Evolutionary conservation across 257 asterid species (phyloP), one percentile per base, ranked within the genome.

Genomic region (Gynochthodes officinalis): DNA sequence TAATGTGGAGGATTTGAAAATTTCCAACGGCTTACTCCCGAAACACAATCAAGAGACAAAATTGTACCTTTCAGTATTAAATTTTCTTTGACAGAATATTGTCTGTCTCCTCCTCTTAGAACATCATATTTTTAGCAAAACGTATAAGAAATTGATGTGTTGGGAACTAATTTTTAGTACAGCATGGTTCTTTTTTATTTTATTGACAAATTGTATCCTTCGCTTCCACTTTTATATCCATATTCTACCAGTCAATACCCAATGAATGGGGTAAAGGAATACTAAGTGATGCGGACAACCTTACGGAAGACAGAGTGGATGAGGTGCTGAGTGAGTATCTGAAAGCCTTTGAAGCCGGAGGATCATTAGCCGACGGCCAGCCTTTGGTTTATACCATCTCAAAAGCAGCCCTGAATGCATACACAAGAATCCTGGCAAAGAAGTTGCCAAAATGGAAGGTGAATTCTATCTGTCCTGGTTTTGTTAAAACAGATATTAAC

Each of bases 351-450:
- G 78, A 74, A 70, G 84, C 83, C 48, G 90, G 86, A 1, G 39
- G 65, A 4, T 7, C 72, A 8, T 81, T 73, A 72, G 71, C 85
- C 55, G 82, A 86, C 65, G 88, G 89, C 12, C 87, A 94, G 94
- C 89, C 90, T 59, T 7, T 44, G 16, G 86, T 75, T 58, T 43
- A 86, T 75, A 1, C 64, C 65, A n/a, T 90, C 73, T 82, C 90
- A 16, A 86, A 90, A 85, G 87, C 88, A 39, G 84, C 83, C 5
- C 28, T 86, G 65, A 86, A 84, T 39, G 89, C 88, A 2, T 86
- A 85, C 75, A 87, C 94, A 16, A 82, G 89, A 67, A 75, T 87
- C 46, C 40, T 88, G 12, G 89, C 90, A 0, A 85, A 80, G 48
- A 80, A 74, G 50, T 71, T 77, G 59, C 85, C 87, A 0, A 70